Evolutionary conservation across 2,329 filamentous ascomycete species (phyloP).

Genomic region (Stachybotrys chlorohalonatus): DNA sequence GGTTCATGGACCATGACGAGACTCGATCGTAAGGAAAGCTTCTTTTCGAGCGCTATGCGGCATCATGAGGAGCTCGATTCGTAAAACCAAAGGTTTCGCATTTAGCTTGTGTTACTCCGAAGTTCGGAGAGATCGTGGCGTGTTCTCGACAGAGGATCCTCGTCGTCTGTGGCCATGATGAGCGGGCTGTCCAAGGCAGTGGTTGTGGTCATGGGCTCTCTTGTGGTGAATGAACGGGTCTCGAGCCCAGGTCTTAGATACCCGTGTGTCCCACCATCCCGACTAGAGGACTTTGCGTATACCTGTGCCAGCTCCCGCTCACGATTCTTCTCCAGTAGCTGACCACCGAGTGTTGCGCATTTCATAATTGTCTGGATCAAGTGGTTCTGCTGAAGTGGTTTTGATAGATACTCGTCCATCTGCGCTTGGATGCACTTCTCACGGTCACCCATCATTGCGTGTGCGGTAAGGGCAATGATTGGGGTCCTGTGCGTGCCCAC

Average conservation of each 20-base stretch:
- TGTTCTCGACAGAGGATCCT: constrained; percentile 42
- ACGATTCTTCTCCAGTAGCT: constrained; percentile 67
- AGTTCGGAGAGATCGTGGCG: constrained; percentile 32
- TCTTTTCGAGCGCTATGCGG: not conserved
- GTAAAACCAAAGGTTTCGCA: not conserved
- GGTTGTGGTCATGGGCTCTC: constrained; percentile 43
- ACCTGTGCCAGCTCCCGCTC: constrained; percentile 47
- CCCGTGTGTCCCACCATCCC: constrained; percentile 25
- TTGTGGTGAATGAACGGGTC: constrained; percentile 59
- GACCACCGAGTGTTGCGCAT: constrained; percentile 84
- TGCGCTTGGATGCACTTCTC: constrained; percentile 98
- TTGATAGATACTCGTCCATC: constrained; percentile 98
- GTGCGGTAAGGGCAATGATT: constrained; percentile 92
- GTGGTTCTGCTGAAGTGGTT: constrained; percentile 92
- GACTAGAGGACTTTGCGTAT: constrained; percentile 35
- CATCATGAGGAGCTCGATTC: not conserved
- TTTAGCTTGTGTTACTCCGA: constrained; percentile 28
- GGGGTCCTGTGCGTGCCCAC: constrained; percentile 76
- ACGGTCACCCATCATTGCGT: constrained; percentile 96
- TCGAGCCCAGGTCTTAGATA: constrained; percentile 35
- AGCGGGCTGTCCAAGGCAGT: constrained; percentile 52
- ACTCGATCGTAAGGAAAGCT: not conserved
- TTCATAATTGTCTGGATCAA: constrained; percentile 97
- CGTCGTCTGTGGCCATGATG: constrained; percentile 35
- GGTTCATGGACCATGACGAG: not conserved